These are phyloP conservation scores for Scheffersomyces stipitis DNA, from an alignment of 805 yeast genomes.

Conservation along the genomic window DNA sequence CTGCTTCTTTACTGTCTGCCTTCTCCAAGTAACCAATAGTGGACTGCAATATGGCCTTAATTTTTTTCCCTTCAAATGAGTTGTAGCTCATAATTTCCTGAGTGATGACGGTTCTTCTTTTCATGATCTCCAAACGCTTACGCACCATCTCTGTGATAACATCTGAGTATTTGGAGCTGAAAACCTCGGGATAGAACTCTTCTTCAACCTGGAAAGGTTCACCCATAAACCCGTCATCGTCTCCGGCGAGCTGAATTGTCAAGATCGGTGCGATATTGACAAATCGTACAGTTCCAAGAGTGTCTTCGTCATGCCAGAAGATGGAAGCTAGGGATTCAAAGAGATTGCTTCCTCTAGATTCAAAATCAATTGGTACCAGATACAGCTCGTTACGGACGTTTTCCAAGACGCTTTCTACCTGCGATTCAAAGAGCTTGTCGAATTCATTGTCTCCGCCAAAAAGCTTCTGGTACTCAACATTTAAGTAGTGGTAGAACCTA, in stretches of 20 bases:
- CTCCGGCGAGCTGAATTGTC: conserved; percentile 29
- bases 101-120: conserved; percentile 18
- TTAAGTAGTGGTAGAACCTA: conserved; percentile 8
- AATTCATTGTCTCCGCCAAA: conserved; percentile 11
- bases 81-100: conserved; percentile 30
- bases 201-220: conserved; percentile 29
- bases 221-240: conserved; percentile 16
- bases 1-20: conserved; percentile 11
- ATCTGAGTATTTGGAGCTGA: conserved; percentile 20
- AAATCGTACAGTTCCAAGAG: conserved; percentile 28
- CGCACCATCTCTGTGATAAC: conserved; percentile 20
- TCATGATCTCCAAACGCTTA: conserved; percentile 11
- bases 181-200: conserved; percentile 35
- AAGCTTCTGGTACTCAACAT: conserved; percentile 1
- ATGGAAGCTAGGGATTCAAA: conserved; percentile 33
- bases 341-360: conserved; percentile 22
- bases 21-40: conserved; percentile 17
- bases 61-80: conserved; percentile 41
- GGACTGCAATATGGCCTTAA: conserved; percentile 25
- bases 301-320: conserved; percentile 36
- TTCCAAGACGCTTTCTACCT: conserved; percentile 28
- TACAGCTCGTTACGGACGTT: conserved; percentile 22
- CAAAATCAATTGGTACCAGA: conserved; percentile 34
- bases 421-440: conserved; percentile 20
- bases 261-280: conserved; percentile 28